phyloP scores from a whole-genome alignment of 2,329 filamentous ascomycete genomes.

The Xylariaceae sp. region DNA sequence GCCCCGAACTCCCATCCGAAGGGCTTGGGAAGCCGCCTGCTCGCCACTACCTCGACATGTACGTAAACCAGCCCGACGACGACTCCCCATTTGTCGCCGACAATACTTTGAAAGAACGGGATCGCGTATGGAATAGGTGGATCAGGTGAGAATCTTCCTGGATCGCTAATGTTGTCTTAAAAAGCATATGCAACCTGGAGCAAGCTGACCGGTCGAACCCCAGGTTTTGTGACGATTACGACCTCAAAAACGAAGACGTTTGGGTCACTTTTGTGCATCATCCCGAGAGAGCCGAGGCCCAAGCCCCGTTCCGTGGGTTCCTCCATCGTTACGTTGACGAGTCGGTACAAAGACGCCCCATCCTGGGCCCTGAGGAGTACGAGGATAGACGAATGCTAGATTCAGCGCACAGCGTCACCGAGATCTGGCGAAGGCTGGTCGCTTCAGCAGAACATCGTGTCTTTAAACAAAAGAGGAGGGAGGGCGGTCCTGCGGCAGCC shows the following conservation, averaged over 20 bases:
- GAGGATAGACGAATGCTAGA: conserved; percentile 3
- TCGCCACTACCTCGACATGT: conserved; percentile 1
- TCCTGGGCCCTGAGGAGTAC: background rate
- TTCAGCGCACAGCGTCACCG: background rate
- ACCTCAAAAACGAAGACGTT: background rate
- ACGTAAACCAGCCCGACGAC: background rate
- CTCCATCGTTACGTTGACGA: conserved; percentile 2
- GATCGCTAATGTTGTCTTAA: background rate
- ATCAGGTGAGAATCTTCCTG: background rate
- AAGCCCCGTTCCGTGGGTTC: conserved; percentile 1
- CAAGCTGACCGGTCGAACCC: background rate
- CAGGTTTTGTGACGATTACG: conserved; percentile 1
- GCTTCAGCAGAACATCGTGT: conserved; percentile 2
- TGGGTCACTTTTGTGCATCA: conserved; percentile 1
- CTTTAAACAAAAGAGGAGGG: background rate
- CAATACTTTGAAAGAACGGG: background rate
- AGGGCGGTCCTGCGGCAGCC: background rate
- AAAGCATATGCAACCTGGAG: background rate
- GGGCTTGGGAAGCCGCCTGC: background rate
- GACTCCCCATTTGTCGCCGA: background rate
- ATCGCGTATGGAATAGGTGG: conserved; percentile 1
- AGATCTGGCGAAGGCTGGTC: conserved; percentile 4
- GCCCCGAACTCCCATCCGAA: background rate
- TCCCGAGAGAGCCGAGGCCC: conserved; percentile 1
- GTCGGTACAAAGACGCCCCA: conserved; percentile 1